Conservation (phyloP, 345 rosid genomes). For the Gossypium stocksii region DNA sequence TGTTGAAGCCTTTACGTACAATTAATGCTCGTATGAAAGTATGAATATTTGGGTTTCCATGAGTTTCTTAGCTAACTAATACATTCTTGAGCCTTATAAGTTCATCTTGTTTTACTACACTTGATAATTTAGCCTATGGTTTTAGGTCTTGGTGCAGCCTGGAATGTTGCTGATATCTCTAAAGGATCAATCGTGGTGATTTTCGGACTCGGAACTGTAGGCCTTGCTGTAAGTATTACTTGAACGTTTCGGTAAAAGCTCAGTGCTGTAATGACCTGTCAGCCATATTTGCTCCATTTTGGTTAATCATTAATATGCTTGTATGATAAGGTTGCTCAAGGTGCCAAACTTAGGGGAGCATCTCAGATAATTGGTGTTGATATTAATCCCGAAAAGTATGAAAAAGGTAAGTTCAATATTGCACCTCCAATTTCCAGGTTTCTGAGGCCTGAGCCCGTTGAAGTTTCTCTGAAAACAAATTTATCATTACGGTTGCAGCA, state of each 20-base stretch:
- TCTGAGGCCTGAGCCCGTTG: neutral
- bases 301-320: neutral
- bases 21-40: neutral
- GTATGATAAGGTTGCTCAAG: slow-evolving; percentile 76
- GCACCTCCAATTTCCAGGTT: slow-evolving; percentile 11
- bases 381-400: slow-evolving; percentile 61
- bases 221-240: slow-evolving; percentile 70
- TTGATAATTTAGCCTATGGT: neutral
- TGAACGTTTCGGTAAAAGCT: neutral
- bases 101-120: neutral
- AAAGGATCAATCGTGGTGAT: slow-evolving; percentile 76
- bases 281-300: neutral
- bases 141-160: slow-evolving; percentile 91
- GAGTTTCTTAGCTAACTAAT: neutral
- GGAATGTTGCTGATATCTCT: slow-evolving; percentile 84
- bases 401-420: slow-evolving; percentile 47
- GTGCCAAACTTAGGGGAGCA: slow-evolving; percentile 83
- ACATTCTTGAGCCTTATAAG: neutral
- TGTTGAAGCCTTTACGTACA: neutral
- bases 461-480: neutral
- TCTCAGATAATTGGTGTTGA: slow-evolving; percentile 82
- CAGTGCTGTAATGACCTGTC: neutral
- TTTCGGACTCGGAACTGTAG: slow-evolving; percentile 92
- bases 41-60: neutral
- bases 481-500: slow-evolving; percentile 41